Evolutionary conservation across 2,329 filamentous ascomycete genomes (phyloP).

Genomic region (Didymella arachidicola): DNA sequence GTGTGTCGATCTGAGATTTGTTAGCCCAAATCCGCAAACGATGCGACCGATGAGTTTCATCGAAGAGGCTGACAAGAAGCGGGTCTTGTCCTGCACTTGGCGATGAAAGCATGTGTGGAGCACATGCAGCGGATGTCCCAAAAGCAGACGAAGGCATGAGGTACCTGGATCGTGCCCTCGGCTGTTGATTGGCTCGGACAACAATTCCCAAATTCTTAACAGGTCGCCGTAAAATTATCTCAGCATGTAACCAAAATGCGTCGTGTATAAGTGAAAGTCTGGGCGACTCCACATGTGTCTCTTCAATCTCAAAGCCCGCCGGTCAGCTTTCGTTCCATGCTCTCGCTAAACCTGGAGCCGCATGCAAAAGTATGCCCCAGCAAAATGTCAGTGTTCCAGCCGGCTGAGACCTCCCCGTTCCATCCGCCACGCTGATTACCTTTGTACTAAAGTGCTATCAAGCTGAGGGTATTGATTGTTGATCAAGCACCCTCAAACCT

Average conservation of each 20-base stretch:
- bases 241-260: conserved; percentile 8
- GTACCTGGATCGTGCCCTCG: conserved; percentile 3
- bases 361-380: conserved; percentile 14
- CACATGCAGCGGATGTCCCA: conserved; percentile 14
- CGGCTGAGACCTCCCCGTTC: conserved; percentile 4
- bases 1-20: background rate
- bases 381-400: conserved; percentile 13
- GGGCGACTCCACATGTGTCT: conserved; percentile 1
- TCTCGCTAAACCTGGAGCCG: conserved; percentile 21
- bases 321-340: conserved; percentile 18
- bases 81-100: background rate
- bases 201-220: background rate
- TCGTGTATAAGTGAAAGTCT: conserved; percentile 1
- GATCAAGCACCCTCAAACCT: conserved; percentile 4
- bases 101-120: conserved; percentile 7
- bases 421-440: conserved; percentile 9
- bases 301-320: conserved; percentile 10
- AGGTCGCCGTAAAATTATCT: conserved; percentile 7
- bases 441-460: conserved; percentile 2
- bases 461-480: background rate
- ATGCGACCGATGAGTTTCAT: background rate
- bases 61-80: conserved; percentile 5
- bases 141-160: conserved; percentile 9
- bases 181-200: conserved; percentile 9
- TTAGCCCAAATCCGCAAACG: background rate